Conservation (phyloP, 208 protist species). For the Acanthamoeba rhysodes region DNA sequence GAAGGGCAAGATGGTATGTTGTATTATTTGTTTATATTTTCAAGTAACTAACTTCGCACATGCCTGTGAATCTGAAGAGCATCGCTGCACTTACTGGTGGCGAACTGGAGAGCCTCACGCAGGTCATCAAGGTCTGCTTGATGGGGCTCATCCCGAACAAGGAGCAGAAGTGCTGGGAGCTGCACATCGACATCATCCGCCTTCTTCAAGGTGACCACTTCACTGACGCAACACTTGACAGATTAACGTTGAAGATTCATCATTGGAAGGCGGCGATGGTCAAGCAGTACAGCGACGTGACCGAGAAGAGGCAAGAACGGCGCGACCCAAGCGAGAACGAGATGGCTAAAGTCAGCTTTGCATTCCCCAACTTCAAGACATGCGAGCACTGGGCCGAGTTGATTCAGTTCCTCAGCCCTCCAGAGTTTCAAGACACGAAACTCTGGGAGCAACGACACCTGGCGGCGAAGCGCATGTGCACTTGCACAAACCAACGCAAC, state of each 20-base stretch:
- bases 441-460: conserved; percentile 21
- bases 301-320: too few relatives aligned
- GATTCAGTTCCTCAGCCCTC: not conserved
- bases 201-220: not conserved
- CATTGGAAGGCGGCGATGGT: too few relatives aligned
- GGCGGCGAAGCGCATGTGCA: not conserved
- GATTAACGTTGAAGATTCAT: too few relatives aligned
- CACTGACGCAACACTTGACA: too few relatives aligned
- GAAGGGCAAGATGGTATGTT: not conserved
- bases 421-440: not conserved
- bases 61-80: not conserved
- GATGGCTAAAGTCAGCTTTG: not conserved
- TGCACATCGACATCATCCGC: not conserved
- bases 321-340: not conserved
- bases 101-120: not conserved
- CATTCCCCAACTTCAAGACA: not conserved
- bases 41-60: too few relatives aligned
- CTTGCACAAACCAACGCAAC: not conserved
- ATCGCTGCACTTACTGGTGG: not conserved
- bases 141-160: not conserved
- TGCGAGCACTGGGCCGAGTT: not conserved
- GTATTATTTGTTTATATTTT: too few relatives aligned
- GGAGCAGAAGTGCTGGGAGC: not conserved
- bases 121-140: not conserved
- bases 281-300: too few relatives aligned